Conservation (phyloP, 768 basidiomycete genomes). For the Lyophyllum semitale region DNA sequence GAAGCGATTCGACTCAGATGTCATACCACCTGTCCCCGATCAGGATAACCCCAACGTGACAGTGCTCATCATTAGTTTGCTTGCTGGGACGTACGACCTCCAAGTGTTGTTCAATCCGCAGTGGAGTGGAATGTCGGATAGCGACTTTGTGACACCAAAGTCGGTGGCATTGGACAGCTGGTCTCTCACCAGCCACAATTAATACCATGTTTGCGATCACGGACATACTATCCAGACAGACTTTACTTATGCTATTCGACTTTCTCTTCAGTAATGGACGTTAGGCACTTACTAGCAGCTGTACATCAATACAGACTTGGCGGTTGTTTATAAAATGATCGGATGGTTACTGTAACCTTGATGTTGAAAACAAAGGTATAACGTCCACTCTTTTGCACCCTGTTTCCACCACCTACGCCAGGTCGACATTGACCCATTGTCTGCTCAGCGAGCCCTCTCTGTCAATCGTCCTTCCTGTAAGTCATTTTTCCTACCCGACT, state of each 20-base stretch:
- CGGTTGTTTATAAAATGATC: slow-evolving; percentile 9
- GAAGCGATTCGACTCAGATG: slow-evolving; percentile 57
- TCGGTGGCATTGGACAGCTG: slow-evolving; percentile 73
- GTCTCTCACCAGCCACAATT: slow-evolving; percentile 80
- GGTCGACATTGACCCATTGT: not conserved
- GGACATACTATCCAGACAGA: slow-evolving; percentile 10
- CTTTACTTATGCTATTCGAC: not conserved
- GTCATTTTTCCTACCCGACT: not conserved
- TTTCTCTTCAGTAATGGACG: not conserved
- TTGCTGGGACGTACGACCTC: slow-evolving; percentile 72
- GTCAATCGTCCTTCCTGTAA: slow-evolving; percentile 3
- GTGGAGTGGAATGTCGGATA: slow-evolving; percentile 67
- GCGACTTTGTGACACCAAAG: slow-evolving; percentile 67
- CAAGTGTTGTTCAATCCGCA: slow-evolving; percentile 94
- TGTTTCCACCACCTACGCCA: slow-evolving; percentile 9
- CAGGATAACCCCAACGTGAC: slow-evolving; percentile 78
- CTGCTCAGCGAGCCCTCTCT: slow-evolving; percentile 1
- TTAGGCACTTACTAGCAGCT: slow-evolving; percentile 7
- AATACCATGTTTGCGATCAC: slow-evolving; percentile 19
- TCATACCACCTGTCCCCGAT: slow-evolving; percentile 63
- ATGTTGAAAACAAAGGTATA: slow-evolving; percentile 1
- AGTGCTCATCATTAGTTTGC: slow-evolving; percentile 73
- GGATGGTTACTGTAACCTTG: slow-evolving; percentile 7
- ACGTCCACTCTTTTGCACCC: slow-evolving; percentile 13
- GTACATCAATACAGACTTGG: slow-evolving; percentile 2